phyloP scores from a whole-genome alignment of 2,329 filamentous ascomycete genomes.

The Scleromitrula shiraiana region DNA sequence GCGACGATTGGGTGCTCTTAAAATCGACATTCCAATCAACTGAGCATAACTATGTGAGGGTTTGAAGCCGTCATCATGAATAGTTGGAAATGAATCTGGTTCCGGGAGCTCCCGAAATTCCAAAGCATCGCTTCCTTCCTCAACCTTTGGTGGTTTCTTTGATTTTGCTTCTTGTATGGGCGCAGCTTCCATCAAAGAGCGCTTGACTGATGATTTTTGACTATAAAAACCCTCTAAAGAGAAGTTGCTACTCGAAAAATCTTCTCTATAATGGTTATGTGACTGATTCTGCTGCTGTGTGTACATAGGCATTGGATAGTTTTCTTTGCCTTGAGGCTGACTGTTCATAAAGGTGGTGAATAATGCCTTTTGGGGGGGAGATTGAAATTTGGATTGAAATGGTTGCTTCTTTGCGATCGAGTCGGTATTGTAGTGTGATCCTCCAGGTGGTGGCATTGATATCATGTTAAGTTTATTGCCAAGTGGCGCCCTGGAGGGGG shows the following conservation, averaged over 20 bases:
- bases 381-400: slow-evolving; percentile 49
- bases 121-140: slow-evolving; percentile 44
- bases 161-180: slow-evolving; percentile 60
- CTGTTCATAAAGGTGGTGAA: slow-evolving; percentile 34
- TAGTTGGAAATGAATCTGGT: slow-evolving; percentile 60
- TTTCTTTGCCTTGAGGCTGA: slow-evolving; percentile 45
- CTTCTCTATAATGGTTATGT: slow-evolving; percentile 30
- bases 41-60: slow-evolving; percentile 89
- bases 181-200: slow-evolving; percentile 63
- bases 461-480: slow-evolving; percentile 59
- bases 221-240: slow-evolving; percentile 43
- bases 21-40: slow-evolving; percentile 93
- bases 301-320: slow-evolving; percentile 37
- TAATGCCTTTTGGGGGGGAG: slow-evolving; percentile 41
- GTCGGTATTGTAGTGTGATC: slow-evolving; percentile 50
- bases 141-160: slow-evolving; percentile 55
- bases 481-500: slow-evolving; percentile 53
- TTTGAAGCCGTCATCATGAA: slow-evolving; percentile 82
- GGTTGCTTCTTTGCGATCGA: slow-evolving; percentile 61
- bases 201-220: slow-evolving; percentile 47
- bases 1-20: slow-evolving; percentile 73
- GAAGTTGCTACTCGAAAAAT: slow-evolving; percentile 33
- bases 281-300: slow-evolving; percentile 40
- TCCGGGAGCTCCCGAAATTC: slow-evolving; percentile 30
- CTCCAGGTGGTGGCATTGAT: slow-evolving; percentile 56